Evolutionary conservation across 164 flowering plant species (phyloP), one percentile per base, ranked within the genome.

Genomic region (Dillenia suffruticosa): DNA sequence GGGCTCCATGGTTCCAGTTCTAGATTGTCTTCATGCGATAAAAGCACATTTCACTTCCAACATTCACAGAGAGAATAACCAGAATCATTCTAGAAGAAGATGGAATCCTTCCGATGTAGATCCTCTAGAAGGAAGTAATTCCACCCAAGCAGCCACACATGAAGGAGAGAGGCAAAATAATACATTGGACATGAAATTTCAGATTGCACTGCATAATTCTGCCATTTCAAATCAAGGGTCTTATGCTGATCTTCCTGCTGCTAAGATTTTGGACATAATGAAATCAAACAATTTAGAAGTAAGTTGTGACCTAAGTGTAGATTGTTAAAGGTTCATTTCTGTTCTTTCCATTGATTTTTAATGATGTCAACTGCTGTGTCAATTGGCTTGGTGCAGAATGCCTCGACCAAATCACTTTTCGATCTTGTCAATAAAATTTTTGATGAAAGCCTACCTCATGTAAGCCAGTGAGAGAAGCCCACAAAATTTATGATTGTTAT

Each of bases 391-490:
- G 15, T 72, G 75, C 95, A 94, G 98, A 82, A 74, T 64, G 86
- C 89, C 43, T 78, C 98, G 11, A 81, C 89, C 49, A 87, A 77
- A 56, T 84, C 84, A 53, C 87, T 94, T 63, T 75, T 89, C 73
- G 72, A 68, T 70, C 69, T 83, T 58, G 76, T 83, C 49, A 77
- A 77, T 63, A 81, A 68, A 62, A 82, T 91, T 69, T 63, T 91
- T 61, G 88, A 84, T 68, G 97, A 83, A 59, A 82, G 74, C 76
- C 70, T 88, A 55, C 77, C 96, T 74, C 81, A 81, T 76, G 99
- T 94, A 89, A 70, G 85, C 45, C 68, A 74, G 67, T 59, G 49
- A 65, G 61, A 63, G 57, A 64, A 61, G 53, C 57, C 51, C 59
- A 26, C 56, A 49, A 55, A 48, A 9, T 15, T 47, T 32, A 52